Base-by-base conservation (phyloP, 2,329 filamentous ascomycete genomes). In the Clathrospora elynae region DNA sequence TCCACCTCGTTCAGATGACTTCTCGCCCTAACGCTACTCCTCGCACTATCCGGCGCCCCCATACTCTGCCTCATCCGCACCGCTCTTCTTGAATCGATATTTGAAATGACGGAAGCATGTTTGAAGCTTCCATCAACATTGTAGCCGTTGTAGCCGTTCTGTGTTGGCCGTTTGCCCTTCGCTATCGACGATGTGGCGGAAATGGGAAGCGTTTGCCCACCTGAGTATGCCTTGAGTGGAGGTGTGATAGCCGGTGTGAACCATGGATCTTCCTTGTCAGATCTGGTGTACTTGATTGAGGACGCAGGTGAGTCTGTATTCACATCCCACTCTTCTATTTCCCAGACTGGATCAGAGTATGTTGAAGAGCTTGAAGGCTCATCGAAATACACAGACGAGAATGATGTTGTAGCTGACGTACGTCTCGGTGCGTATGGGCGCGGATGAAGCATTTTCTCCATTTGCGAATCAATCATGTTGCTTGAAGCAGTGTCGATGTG, bases 381-480 rank as follows among this genome's bases (percentile, higher is more conserved):
- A 28, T 69, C 66, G 6, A 64, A 53, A 31, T 67, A 65, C 2
- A 69, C 42, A 1, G 57, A 64, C 1, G 65, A 67, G 49, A 69
- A 69, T 1, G 62, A 66, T 2, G 66, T 65, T 2, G 56, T 51
- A 3, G 51, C 53, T 1, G 64, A 67, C 33, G 51, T 41, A 11
- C 61, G 54, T 7, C 50, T 48, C 1, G 54, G 43, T 5, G 55
- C 53, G 7, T 57, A 50, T 1, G 62, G 61, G 7, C 60, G 55
- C 3, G 67, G 67, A 37, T 70, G 66, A 16, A 62, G 59, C 66
- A 70, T 70, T 52, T 70, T 70, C 23, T 64, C 61, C 19, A 70
- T 51, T 33, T 70, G 67, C 1, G 52, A 49, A 33, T 67, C 63
- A 22, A 61, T 40, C 22, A 60, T 46, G 11, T 51, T 51, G 40